A percentile compares a stretch with the other conserved stretches of the same genome.
Conservation (phyloP, 2,329 filamentous ascomycete genomes). For the Aureobasidium sp. region DNA sequence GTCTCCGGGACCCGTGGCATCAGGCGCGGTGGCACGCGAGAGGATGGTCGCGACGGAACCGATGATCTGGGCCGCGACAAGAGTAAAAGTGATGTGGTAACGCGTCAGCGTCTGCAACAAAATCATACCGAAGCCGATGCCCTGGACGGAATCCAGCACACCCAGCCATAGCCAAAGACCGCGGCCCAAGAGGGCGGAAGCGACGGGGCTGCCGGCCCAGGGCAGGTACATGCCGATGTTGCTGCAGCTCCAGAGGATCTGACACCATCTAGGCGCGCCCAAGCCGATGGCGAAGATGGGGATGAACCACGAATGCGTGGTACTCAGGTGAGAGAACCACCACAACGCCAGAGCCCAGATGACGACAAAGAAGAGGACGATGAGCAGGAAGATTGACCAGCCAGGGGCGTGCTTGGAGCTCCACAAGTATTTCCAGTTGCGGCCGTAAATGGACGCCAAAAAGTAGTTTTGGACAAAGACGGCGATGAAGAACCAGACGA, state of each 20-base stretch:
- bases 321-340: constrained; percentile 49
- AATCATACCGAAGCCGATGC: constrained; percentile 62
- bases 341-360: constrained; percentile 51
- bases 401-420: constrained; percentile 47
- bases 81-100: constrained; percentile 56
- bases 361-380: constrained; percentile 48
- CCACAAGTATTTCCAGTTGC: constrained; percentile 61
- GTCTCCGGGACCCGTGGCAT: constrained; percentile 53
- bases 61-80: constrained; percentile 55
- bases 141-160: constrained; percentile 57
- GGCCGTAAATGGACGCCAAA: constrained; percentile 57
- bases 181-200: constrained; percentile 51
- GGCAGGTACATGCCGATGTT: constrained; percentile 56
- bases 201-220: constrained; percentile 51
- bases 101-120: constrained; percentile 54
- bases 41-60: constrained; percentile 57
- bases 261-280: constrained; percentile 58
- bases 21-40: constrained; percentile 53
- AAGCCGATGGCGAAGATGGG: constrained; percentile 62
- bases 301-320: constrained; percentile 58
- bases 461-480: constrained; percentile 62
- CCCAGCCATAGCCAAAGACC: constrained; percentile 62
- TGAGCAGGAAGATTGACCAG: constrained; percentile 52
- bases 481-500: constrained; percentile 60
- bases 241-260: constrained; percentile 60